These are phyloP conservation scores for Daedalea quercina DNA, from an alignment of 768 basidiomycete species.

Conservation along the genomic window DNA sequence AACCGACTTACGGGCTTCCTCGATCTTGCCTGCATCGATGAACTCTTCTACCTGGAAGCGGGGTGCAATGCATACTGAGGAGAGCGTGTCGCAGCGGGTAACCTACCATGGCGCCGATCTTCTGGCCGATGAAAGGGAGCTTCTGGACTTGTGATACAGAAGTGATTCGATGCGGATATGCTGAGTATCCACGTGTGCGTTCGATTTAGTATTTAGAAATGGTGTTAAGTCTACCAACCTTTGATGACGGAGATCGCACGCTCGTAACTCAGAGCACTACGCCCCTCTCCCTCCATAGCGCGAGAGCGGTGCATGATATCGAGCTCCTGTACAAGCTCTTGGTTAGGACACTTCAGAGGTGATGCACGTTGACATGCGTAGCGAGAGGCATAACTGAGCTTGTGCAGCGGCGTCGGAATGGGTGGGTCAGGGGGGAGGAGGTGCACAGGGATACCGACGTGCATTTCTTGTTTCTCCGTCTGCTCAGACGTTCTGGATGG, in stretches of 20 bases:
- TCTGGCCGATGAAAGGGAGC: slow-evolving; percentile 33
- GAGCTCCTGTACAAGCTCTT: slow-evolving; percentile 51
- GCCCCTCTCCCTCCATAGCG: slow-evolving; percentile 58
- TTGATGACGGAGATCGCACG: slow-evolving; percentile 58
- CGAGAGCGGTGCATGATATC: slow-evolving; percentile 51
- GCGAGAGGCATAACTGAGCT: slow-evolving; percentile 27
- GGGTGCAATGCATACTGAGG: not conserved
- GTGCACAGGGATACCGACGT: slow-evolving; percentile 13
- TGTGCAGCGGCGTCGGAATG: slow-evolving; percentile 9
- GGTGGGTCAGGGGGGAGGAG: slow-evolving; percentile 17
- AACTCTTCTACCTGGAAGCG: slow-evolving; percentile 59
- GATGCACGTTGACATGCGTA: slow-evolving; percentile 60
- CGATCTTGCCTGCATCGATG: slow-evolving; percentile 43
- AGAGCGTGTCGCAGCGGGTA: not conserved
- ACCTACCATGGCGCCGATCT: slow-evolving; percentile 28
- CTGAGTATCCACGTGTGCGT: slow-evolving; percentile 7
- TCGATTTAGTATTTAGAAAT: not conserved
- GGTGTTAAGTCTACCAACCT: slow-evolving; percentile 6
- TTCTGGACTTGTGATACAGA: slow-evolving; percentile 21
- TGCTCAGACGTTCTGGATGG: too few relatives aligned
- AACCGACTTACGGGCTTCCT: slow-evolving; percentile 49
- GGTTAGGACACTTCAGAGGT: slow-evolving; percentile 65
- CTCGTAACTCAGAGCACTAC: slow-evolving; percentile 66
- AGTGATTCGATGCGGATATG: slow-evolving; percentile 27
- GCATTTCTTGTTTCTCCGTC: not conserved